Base-by-base conservation (phyloP, 2,329 filamentous ascomycete species). In the Helminthosporium solani region DNA sequence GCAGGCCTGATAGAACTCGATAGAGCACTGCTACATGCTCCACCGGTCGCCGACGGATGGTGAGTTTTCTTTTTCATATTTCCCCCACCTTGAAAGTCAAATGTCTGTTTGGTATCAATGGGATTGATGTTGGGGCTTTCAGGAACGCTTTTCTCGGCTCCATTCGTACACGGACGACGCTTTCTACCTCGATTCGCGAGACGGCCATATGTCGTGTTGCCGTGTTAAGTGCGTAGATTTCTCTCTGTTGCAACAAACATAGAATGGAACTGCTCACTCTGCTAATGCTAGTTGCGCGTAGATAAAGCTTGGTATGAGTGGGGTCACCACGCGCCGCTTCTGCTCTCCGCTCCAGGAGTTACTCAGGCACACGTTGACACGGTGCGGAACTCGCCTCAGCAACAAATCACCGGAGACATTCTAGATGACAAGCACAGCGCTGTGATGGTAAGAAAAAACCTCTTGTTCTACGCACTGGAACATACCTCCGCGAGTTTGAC, bases 251-350 rank as follows among this genome's bases (percentile, higher is more conserved):
- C 28, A 31, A 7, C 12, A 75, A 3, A 67, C 71, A 2, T 66
- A 67, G 56, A 63, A n/a, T n/a, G n/a, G n/a, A n/a, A n/a, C n/a
- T n/a, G n/a, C n/a, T n/a, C n/a, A n/a, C n/a, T n/a, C n/a, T n/a
- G n/a, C n/a, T n/a, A n/a, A n/a, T n/a, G n/a, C n/a, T n/a, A n/a
- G n/a, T n/a, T 5, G 23, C 9, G 7, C 28, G 5, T 8, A 31
- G 28, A 95, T 70, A 71, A 78, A 15, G 90, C 90, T 1, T 89
- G 86, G 83, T 95, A 90, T 70, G 90, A 95, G 69, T 95, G 88
- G 89, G 80, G 74, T 28, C 82, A 88, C 44, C 90, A 95, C 65
- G 84, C 84, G 14, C 88, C 88, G 1, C 63, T 76, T 3, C 75
- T 92, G 12, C 78, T 42, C 11, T 49, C 55, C 18, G 55, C 43